These are phyloP conservation scores for Blastobotrys attinorum DNA, from an alignment of 805 yeast genomes.

Conservation along the genomic window DNA sequence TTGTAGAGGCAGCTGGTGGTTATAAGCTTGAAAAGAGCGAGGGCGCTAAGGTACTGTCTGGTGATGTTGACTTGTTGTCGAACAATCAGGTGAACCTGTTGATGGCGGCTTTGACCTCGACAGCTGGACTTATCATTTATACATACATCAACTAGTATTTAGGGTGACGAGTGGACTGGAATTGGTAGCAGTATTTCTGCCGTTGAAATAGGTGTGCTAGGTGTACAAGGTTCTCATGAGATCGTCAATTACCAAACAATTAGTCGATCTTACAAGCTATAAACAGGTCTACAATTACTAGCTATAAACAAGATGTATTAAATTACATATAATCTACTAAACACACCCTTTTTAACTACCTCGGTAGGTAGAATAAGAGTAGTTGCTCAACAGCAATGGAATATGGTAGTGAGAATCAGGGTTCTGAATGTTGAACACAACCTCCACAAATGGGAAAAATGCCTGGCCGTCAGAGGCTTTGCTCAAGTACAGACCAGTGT, in stretches of 20 bases:
- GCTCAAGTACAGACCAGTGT: conserved; percentile 59
- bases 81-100: conserved; percentile 35
- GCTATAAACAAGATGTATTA: neutral
- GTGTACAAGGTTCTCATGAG: conserved; percentile 8
- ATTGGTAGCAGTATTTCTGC: too few relatives aligned
- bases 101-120: conserved; percentile 28
- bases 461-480: conserved; percentile 35
- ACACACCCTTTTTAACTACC: conserved; percentile 47
- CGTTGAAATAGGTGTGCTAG: too few relatives aligned
- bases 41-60: conserved; percentile 26
- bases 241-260: too few relatives aligned
- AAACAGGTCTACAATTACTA: neutral
- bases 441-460: conserved; percentile 85
- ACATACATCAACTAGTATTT: neutral
- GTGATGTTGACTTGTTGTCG: conserved; percentile 29
- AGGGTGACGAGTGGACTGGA: too few relatives aligned
- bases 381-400: conserved; percentile 76
- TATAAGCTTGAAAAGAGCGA: conserved; percentile 12
- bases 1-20: conserved; percentile 29
- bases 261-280: too few relatives aligned
- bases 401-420: conserved; percentile 82
- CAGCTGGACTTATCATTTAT: conserved; percentile 20
- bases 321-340: neutral
- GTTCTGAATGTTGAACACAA: conserved; percentile 55
- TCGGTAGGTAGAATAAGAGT: conserved; percentile 84